Percentiles rank a stretch among this genome's conserved stretches.
Evolutionary conservation across 2,329 filamentous ascomycete species (phyloP).

Genomic region (Hortaea werneckii): DNA sequence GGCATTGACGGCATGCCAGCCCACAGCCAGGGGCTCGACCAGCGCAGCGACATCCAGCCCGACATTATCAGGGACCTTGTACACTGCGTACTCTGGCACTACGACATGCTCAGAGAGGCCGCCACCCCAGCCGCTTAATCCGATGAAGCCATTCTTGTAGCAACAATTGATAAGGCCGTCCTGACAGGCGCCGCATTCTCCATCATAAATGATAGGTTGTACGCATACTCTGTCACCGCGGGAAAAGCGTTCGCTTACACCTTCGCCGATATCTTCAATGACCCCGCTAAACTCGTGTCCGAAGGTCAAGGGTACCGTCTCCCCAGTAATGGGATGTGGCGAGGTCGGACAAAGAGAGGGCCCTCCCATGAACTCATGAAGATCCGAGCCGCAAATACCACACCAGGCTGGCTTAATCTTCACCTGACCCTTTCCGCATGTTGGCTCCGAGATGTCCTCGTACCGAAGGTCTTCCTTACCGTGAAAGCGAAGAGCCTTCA

Average conservation of each 20-base stretch:
- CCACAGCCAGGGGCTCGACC: slow-evolving; percentile 45
- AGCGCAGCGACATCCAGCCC: slow-evolving; percentile 43
- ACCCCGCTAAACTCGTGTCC: slow-evolving; percentile 45
- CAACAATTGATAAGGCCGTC: slow-evolving; percentile 46
- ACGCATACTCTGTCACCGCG: slow-evolving; percentile 38
- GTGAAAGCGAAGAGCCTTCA: slow-evolving; percentile 30
- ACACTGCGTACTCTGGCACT: slow-evolving; percentile 37
- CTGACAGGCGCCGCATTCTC: slow-evolving; percentile 41
- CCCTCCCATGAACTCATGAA: slow-evolving; percentile 24
- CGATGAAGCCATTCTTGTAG: slow-evolving; percentile 44
- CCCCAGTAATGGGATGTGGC: slow-evolving; percentile 46
- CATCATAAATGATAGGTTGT: slow-evolving; percentile 45
- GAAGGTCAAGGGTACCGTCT: slow-evolving; percentile 41
- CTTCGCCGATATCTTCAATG: slow-evolving; percentile 43
- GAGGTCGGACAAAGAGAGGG: slow-evolving; percentile 33
- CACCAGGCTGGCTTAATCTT: slow-evolving; percentile 29
- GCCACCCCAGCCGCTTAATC: slow-evolving; percentile 43
- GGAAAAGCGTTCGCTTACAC: slow-evolving; percentile 36
- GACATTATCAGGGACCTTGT: slow-evolving; percentile 42
- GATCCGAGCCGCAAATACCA: slow-evolving; percentile 24
- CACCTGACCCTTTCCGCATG: slow-evolving; percentile 25
- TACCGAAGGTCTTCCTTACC: slow-evolving; percentile 27
- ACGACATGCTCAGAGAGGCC: slow-evolving; percentile 44
- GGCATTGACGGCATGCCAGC: slow-evolving; percentile 46
- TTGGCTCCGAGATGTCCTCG: slow-evolving; percentile 25